These are phyloP conservation scores for Abrus precatorius DNA, from an alignment of 306 rosid genomes.

Conservation along the genomic window DNA sequence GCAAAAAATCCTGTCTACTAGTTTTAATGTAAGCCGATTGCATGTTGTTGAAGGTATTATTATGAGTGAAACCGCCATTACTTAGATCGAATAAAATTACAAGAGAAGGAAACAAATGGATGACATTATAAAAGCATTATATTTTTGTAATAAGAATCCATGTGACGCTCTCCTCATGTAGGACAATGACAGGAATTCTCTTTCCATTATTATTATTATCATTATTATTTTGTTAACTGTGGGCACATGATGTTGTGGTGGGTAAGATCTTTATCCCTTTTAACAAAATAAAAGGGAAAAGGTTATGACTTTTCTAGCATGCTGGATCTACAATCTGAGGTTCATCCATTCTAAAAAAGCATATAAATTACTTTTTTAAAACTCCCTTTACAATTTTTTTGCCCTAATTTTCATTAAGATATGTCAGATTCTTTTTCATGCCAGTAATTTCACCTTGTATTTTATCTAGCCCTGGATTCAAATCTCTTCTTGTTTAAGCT, in stretches of 20 bases:
- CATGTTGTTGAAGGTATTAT: constrained; percentile 38
- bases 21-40: constrained; percentile 25
- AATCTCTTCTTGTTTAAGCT: constrained; percentile 51
- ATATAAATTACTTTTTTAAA: constrained; percentile 24
- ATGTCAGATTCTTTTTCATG: constrained; percentile 35
- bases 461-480: constrained; percentile 50
- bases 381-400: constrained; percentile 1
- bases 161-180: constrained; percentile 62
- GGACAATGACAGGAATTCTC: constrained; percentile 64
- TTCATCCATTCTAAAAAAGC: constrained; percentile 44
- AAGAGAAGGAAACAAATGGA: constrained; percentile 45
- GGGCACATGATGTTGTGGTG: constrained; percentile 68
- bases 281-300: constrained; percentile 43
- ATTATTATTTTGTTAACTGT: constrained; percentile 40
- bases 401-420: constrained; percentile 34
- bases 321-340: constrained; percentile 71
- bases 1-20: constrained; percentile 33
- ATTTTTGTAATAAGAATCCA: constrained; percentile 53
- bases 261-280: constrained; percentile 59
- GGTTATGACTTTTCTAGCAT: constrained; percentile 56
- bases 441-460: constrained; percentile 27
- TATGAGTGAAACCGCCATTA: constrained; percentile 44
- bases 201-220: constrained; percentile 38
- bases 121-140: constrained; percentile 41
- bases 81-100: constrained; percentile 45